Base-by-base conservation (phyloP, 768 basidiomycete genomes). In the Sarcodon sp. region DNA sequence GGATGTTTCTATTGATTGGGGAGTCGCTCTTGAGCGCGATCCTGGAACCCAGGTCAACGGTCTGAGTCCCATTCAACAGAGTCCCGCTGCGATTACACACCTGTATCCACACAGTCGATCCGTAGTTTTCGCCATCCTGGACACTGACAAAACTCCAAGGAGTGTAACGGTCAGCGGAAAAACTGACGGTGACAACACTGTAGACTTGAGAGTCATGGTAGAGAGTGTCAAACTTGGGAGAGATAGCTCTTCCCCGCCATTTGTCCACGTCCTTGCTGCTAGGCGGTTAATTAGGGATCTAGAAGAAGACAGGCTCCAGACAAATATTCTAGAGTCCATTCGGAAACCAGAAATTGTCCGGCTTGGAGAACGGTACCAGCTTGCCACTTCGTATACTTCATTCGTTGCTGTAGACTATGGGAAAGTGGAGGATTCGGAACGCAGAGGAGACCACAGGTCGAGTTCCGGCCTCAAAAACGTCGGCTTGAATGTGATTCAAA, bases 201-300 rank as follows among this genome's bases (percentile, higher is more conserved):
- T 27, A 6, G 54, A 27, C 2, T 4, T 27, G 2, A 27, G 58
- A 3, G 43, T 50, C 1, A 43, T 57, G 3, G 55, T 60, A 9
- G 35, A 61, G 34, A 60, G 58, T 5, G 61, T 61, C 48, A 53
- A 51, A 27, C 35, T 44, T 31, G 15, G 10, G 5, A 4, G n/a
- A 15, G 47, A 46, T 0, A 15, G 55, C 16, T 54, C 55, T 0
- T 12, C 31, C 46, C 63, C 50, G 44, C 66, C 54, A 48, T 60
- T 73, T 12, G 57, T 82, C 27, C 80, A 82, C 54, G 69, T 71
- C 0, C 61, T 81, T 35, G 71, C 76, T 5, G 79, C 77, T 1
- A 70, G 72, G 49, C 61, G 63, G 11, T 63, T 81, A 31, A 73
- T 81, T n/a, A 69, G 69, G 53, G 76, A 76, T 13, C 57, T 78